These are phyloP conservation scores for Sporobolomyces phaffii DNA, from an alignment of 768 basidiomycete genomes.

Conservation along the genomic window DNA sequence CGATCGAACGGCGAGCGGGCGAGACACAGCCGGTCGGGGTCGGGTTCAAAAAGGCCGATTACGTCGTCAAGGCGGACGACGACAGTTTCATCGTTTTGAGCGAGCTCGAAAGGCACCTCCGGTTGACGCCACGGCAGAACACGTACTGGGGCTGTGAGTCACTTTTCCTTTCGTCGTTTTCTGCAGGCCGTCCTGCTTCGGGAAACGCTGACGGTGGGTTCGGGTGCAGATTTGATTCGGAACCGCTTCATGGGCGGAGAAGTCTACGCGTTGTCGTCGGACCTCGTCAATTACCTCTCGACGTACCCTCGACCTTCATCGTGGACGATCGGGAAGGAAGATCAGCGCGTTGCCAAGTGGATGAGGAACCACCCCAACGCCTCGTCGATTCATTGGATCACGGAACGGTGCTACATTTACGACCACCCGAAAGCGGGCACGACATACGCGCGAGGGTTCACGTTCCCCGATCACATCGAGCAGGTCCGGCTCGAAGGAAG, in stretches of 20 bases:
- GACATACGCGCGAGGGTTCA: constrained; percentile 88
- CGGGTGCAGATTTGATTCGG: constrained; percentile 59
- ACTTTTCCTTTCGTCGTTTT: background rate
- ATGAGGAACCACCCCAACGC: constrained; percentile 72
- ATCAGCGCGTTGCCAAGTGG: constrained; percentile 90
- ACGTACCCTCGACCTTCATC: constrained; percentile 63
- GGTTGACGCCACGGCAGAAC: constrained; percentile 62
- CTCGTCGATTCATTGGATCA: constrained; percentile 73
- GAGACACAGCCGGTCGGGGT: constrained; percentile 43
- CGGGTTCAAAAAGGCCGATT: constrained; percentile 82
- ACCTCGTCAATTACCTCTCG: constrained; percentile 79
- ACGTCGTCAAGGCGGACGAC: constrained; percentile 88
- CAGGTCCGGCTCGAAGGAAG: constrained; percentile 55
- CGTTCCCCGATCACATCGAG: constrained; percentile 81
- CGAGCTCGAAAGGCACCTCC: constrained; percentile 81
- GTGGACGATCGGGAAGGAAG: constrained; percentile 74
- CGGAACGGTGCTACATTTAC: constrained; percentile 95
- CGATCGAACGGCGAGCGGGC: constrained; percentile 12
- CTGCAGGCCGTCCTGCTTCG: no score
- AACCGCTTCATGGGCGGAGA: constrained; percentile 94
- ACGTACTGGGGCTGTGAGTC: constrained; percentile 47
- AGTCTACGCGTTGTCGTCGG: constrained; percentile 81
- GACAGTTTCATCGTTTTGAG: constrained; percentile 92
- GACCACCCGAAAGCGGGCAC: constrained; percentile 92
- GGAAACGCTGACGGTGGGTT: background rate